A percentile compares a stretch with the other conserved stretches of the same genome.
Conservation (phyloP, 2,329 filamentous ascomycete species). For the Talaromyces pinophilus region DNA sequence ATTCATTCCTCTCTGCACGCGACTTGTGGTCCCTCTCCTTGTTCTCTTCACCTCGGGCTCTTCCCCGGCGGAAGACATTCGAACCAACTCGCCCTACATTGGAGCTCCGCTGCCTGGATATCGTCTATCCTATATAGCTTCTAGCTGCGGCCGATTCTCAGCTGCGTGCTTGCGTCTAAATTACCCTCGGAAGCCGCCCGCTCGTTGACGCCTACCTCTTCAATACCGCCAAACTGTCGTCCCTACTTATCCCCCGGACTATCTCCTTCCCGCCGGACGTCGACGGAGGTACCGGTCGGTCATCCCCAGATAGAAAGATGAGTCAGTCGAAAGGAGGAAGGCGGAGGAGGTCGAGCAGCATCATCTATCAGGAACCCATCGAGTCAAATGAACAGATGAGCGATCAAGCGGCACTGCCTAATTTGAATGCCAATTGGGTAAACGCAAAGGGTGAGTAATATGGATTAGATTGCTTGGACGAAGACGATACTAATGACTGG, state of each 20-base stretch:
- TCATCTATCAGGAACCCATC: conserved; percentile 95
- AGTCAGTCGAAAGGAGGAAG: conserved; percentile 67
- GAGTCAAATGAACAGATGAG: conserved; percentile 98
- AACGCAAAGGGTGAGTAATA: conserved; percentile 82
- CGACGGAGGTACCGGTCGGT: conserved; percentile 62
- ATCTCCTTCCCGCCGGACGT: conserved; percentile 87
- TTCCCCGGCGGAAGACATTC: conserved; percentile 8
- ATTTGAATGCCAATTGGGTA: conserved; percentile 97
- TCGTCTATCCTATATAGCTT: background rate
- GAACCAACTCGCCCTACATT: conserved; percentile 9
- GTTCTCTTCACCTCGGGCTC: background rate
- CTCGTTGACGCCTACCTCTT: conserved; percentile 28
- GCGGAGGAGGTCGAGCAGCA: conserved; percentile 93
- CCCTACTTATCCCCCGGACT: conserved; percentile 83
- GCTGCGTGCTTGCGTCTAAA: background rate
- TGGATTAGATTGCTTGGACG: conserved; percentile 2
- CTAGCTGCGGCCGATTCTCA: background rate
- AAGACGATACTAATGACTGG: background rate
- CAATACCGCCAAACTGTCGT: conserved; percentile 96
- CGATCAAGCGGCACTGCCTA: conserved; percentile 91
- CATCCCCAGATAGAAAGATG: conserved; percentile 57
- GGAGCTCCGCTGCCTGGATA: background rate
- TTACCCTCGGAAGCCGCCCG: background rate
- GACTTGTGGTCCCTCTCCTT: conserved; percentile 5
- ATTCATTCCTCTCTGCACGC: conserved; percentile 7